Evolutionary conservation across 805 yeast genomes (phyloP).

Genomic region (Kuraishia ogatae): DNA sequence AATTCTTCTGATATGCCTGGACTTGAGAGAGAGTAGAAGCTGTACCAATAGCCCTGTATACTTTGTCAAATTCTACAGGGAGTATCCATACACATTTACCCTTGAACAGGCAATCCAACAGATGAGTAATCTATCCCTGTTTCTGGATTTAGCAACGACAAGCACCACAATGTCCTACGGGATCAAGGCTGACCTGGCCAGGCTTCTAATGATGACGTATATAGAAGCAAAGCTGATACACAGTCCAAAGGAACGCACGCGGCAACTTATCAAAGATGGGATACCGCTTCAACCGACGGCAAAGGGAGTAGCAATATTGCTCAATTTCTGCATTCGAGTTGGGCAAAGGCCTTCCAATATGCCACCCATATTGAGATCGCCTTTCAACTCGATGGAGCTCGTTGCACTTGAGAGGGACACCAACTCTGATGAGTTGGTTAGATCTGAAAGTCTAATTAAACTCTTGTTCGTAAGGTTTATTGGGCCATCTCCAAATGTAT

Average conservation of each 20-base stretch:
- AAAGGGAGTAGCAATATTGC: slow-evolving; percentile 72
- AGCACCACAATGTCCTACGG: slow-evolving; percentile 46
- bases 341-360: slow-evolving; percentile 35
- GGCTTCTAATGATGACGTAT: slow-evolving; percentile 37
- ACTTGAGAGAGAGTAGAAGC: slow-evolving; percentile 23
- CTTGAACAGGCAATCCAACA: slow-evolving; percentile 38
- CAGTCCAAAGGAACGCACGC: slow-evolving; percentile 67
- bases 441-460: slow-evolving; percentile 56
- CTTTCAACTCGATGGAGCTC: slow-evolving; percentile 64
- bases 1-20: slow-evolving; percentile 32
- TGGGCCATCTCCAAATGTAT: slow-evolving; percentile 62
- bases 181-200: slow-evolving; percentile 42
- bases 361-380: slow-evolving; percentile 43
- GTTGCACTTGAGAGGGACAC: slow-evolving; percentile 59
- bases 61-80: slow-evolving; percentile 15
- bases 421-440: slow-evolving; percentile 46
- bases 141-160: slow-evolving; percentile 39
- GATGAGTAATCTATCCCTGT: slow-evolving; percentile 41
- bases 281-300: slow-evolving; percentile 76
- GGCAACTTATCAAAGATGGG: slow-evolving; percentile 32
- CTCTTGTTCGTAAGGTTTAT: slow-evolving; percentile 53
- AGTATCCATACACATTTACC: slow-evolving; percentile 45
- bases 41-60: slow-evolving; percentile 2
- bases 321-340: slow-evolving; percentile 44
- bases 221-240: slow-evolving; percentile 60